Evolutionary conservation across 2,329 filamentous ascomycete genomes (phyloP).

Genomic region (Colletotrichum siamense): DNA sequence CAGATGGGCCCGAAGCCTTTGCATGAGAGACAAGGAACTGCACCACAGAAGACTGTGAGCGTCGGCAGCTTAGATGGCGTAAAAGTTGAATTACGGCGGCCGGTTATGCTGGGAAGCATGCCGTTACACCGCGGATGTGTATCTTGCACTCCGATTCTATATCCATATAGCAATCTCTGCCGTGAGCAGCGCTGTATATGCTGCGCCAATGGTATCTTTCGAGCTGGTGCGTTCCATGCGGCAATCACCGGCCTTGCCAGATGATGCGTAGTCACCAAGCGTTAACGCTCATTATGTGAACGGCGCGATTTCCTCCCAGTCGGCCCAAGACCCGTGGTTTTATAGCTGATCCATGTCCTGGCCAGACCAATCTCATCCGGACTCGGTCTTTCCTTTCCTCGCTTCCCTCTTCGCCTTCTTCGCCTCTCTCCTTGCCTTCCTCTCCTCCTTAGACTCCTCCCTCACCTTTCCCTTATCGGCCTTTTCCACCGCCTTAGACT

Average conservation of each 20-base stretch:
- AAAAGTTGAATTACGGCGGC: neutral
- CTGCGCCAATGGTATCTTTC: neutral
- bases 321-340: neutral
- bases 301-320: neutral
- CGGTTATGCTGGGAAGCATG: neutral
- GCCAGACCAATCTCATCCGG: neutral
- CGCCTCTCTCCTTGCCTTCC: constrained; percentile 39
- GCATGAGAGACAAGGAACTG: neutral
- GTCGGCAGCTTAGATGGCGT: neutral
- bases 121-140: neutral
- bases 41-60: neutral
- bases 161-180: neutral
- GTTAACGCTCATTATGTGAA: neutral
- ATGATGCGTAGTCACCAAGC: neutral
- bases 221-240: neutral
- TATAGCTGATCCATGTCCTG: neutral
- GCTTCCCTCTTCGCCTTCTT: constrained; percentile 30
- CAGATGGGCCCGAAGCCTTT: neutral
- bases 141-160: neutral
- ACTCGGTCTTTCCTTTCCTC: constrained; percentile 3
- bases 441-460: constrained; percentile 50
- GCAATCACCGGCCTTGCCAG: neutral
- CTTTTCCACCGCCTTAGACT: constrained; percentile 27
- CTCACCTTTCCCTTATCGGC: constrained; percentile 30
- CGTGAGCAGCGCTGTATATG: neutral